phyloP scores from a whole-genome alignment of 352 stramenopile genomes.

The Phytopythium aichiense region DNA sequence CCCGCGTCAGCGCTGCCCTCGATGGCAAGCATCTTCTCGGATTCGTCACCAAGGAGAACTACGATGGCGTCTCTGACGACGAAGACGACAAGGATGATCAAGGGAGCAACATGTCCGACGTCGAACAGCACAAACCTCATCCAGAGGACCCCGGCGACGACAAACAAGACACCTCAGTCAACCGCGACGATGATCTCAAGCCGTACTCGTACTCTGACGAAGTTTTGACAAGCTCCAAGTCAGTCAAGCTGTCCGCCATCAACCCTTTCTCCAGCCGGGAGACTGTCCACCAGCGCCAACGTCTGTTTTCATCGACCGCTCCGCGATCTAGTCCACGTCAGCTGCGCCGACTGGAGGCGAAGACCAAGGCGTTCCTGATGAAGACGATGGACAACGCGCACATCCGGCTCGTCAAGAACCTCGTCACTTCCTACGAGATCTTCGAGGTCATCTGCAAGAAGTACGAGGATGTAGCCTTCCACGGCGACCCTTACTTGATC shows the following conservation, averaged over 20 bases:
- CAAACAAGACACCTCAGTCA: slow-evolving; percentile 7
- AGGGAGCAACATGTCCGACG: neutral
- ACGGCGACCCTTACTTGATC: slow-evolving; percentile 11
- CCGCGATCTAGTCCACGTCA: neutral
- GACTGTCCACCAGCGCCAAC: no score
- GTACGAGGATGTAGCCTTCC: slow-evolving; percentile 6
- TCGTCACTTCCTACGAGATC: slow-evolving; percentile 14
- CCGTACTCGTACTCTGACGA: slow-evolving; percentile 5
- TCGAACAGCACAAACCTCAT: neutral
- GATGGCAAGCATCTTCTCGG: slow-evolving; percentile 15
- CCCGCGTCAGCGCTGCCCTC: slow-evolving; percentile 7
- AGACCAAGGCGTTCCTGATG: slow-evolving; percentile 15
- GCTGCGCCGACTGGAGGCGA: slow-evolving; percentile 9
- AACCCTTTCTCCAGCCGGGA: no score
- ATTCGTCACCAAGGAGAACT: slow-evolving; percentile 11
- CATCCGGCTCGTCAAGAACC: slow-evolving; percentile 13
- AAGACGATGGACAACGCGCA: slow-evolving; percentile 22
- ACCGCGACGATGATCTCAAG: slow-evolving; percentile 10
- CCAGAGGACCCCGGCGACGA: neutral
- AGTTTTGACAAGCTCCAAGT: neutral
- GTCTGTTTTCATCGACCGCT: no score
- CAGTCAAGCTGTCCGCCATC: no score
- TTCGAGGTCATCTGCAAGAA: slow-evolving; percentile 10
- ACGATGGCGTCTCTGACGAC: slow-evolving; percentile 8
- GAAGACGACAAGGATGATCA: slow-evolving; percentile 2